Evolutionary conservation across 2,329 filamentous ascomycete genomes (phyloP), one percentile per base, ranked within the genome.

Genomic region (Huntiella savannae): DNA sequence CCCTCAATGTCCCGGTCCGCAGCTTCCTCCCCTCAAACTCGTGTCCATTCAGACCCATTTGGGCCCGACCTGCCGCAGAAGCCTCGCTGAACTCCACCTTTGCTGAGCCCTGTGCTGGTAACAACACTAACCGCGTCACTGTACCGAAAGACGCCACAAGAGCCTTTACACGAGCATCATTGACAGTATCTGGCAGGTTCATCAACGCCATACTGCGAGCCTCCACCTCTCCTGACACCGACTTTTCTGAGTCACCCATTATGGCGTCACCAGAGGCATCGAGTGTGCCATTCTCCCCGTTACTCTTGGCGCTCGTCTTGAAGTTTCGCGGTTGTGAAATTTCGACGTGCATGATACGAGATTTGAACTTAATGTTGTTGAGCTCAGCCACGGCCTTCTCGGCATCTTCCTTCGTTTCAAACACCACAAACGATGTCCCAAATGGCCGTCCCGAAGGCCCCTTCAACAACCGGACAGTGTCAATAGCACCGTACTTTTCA

Each of bases 141-240:
- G 69, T 61, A 1, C 85, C 86, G 39, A 78, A 70, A 1, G 75
- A 70, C 54, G 85, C 79, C 6, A 82, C 76, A 2, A 92, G 65
- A 0, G 77, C 70, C 39, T 75, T 75, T 46, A 98, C 75, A 28
- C 87, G 83, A 1, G 82, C 76, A 55, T 93, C 84, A 53, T 92
- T 95, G 55, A 96, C 75, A 0, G 87, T 96, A 56, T 96, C 91
- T 0, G 91, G 85, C 1, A 98, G 67, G 51, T 87, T 81, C 62
- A 95, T 74, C 22, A 98, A 66, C 7, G 79, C 80, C 43, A 96
- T 70, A 1, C 83, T 91, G 45, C 85, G 77, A 43, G 77, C 73
- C 28, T 67, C 61, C 15, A 74, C 70, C 28, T 37, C 47, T 49
- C 17, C 47, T 51, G 17, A 54, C 51, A 16, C 64, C 60, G 0